Conservation (phyloP, 73 alveolate species). For the Effrenium voratum region DNA sequence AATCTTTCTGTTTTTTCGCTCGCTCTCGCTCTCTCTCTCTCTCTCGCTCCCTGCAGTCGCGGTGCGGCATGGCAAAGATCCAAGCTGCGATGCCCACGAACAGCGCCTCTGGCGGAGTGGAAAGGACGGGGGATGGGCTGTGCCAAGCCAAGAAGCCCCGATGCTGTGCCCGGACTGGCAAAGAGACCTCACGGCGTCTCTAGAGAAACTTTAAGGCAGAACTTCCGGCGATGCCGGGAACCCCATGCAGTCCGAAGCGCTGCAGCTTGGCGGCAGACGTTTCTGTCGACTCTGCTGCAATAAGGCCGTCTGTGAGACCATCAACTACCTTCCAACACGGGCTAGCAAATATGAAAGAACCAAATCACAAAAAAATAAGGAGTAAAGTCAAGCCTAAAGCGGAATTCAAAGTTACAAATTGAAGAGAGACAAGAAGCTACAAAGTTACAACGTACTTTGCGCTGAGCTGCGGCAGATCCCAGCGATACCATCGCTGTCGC, state of each 20-base stretch:
- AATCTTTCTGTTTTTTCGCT: too few species aligned
- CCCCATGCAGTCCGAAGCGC: too few species aligned
- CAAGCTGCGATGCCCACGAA: conserved; percentile 70
- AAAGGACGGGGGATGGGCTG: too few species aligned
- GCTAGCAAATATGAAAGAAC: too few species aligned
- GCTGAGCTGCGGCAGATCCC: conserved; percentile 41
- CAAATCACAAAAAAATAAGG: too few species aligned
- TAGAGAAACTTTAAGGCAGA: too few species aligned
- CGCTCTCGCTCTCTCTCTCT: too few species aligned
- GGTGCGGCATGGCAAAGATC: conserved; percentile 18
- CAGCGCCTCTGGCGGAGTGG: conserved; percentile 13
- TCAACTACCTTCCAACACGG: conserved; percentile 50
- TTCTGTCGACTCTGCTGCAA: conserved; percentile 76
- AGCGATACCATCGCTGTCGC: conserved; percentile 63
- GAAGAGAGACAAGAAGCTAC: neutral
- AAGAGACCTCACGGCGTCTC: neutral
- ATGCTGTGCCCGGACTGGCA: conserved; percentile 92
- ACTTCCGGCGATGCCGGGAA: too few species aligned
- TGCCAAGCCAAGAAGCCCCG: conserved; percentile 9
- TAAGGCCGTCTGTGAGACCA: conserved; percentile 77
- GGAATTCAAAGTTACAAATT: too few species aligned
- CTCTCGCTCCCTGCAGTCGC: too few species aligned
- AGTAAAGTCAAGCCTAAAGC: too few species aligned
- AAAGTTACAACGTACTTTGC: neutral
- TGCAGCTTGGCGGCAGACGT: conserved; percentile 65